phyloP scores from a whole-genome alignment of 2,329 filamentous ascomycete species.

The Colletotrichum ledebouriae region DNA sequence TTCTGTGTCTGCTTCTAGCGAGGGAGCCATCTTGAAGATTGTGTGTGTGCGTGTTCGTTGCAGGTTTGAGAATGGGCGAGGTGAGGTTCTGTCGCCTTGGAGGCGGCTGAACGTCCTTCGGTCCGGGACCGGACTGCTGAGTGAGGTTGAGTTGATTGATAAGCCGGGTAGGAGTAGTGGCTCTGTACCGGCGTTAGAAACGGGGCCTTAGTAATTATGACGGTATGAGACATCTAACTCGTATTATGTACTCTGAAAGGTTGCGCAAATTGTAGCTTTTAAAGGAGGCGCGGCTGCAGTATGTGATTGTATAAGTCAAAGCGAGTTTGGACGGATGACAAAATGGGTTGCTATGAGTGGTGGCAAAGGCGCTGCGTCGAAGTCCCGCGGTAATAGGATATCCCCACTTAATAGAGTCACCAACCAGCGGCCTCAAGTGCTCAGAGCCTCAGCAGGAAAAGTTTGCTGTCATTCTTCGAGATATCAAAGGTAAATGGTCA shows the following conservation, averaged over 20 bases:
- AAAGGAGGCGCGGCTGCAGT: neutral
- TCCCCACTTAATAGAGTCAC: slow-evolving; percentile 40
- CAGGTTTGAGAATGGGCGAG: neutral
- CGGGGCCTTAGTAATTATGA: neutral
- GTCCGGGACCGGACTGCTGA: slow-evolving; percentile 35
- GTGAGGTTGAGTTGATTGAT: slow-evolving; percentile 38
- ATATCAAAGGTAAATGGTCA: neutral
- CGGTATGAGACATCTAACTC: no score
- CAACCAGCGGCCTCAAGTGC: neutral
- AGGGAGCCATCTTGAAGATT: slow-evolving; percentile 77
- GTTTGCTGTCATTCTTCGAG: slow-evolving; percentile 3
- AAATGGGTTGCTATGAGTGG: slow-evolving; percentile 34
- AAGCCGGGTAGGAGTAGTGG: slow-evolving; percentile 22
- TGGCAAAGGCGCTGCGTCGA: slow-evolving; percentile 21
- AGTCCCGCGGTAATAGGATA: neutral
- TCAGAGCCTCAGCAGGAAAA: neutral
- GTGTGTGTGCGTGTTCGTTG: neutral
- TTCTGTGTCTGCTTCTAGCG: slow-evolving; percentile 83
- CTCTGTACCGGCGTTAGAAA: slow-evolving; percentile 8
- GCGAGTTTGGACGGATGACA: slow-evolving; percentile 5
- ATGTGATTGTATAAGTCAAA: neutral
- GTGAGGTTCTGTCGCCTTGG: neutral
- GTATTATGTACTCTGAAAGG: rapidly evolving
- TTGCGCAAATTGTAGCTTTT: no score
- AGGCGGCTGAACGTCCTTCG: neutral